phyloP scores from a whole-genome alignment of 345 rosid species.

The Salix dunnii region DNA sequence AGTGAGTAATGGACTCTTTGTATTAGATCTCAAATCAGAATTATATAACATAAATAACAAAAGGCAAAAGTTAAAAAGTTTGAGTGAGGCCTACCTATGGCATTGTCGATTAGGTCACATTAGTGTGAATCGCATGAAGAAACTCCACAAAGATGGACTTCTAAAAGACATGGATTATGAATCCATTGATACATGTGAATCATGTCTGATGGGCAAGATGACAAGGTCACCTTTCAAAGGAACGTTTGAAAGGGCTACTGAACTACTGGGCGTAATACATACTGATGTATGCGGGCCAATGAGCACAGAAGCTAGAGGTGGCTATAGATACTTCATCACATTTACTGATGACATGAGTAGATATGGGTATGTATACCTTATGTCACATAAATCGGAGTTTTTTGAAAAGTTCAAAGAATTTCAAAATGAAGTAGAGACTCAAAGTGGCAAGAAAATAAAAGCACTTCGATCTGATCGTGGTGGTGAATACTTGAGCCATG shows the following conservation, averaged over 20 bases:
- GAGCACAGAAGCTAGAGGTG: neutral
- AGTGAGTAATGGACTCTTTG: neutral
- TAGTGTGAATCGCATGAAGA: neutral
- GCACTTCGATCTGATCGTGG: neutral
- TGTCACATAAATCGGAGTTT: neutral
- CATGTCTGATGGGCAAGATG: neutral
- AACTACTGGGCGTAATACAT: neutral
- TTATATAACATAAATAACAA: neutral
- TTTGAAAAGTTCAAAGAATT: neutral
- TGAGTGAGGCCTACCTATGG: neutral
- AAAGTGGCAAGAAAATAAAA: neutral
- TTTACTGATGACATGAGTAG: neutral
- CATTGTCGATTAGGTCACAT: constrained; percentile 3
- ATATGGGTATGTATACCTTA: neutral
- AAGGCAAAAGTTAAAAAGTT: neutral
- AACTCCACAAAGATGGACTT: neutral
- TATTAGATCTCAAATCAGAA: neutral
- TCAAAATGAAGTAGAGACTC: neutral
- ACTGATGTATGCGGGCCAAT: constrained; percentile 2
- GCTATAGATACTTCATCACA: neutral
- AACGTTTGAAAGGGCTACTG: neutral
- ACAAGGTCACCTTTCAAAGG: neutral
- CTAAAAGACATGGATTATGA: too few relatives aligned
- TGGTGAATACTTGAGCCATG: neutral
- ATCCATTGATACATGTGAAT: neutral